Evolutionary conservation across 1,284 basidiomycete species (phyloP).

Genomic region (Irpex sp.): DNA sequence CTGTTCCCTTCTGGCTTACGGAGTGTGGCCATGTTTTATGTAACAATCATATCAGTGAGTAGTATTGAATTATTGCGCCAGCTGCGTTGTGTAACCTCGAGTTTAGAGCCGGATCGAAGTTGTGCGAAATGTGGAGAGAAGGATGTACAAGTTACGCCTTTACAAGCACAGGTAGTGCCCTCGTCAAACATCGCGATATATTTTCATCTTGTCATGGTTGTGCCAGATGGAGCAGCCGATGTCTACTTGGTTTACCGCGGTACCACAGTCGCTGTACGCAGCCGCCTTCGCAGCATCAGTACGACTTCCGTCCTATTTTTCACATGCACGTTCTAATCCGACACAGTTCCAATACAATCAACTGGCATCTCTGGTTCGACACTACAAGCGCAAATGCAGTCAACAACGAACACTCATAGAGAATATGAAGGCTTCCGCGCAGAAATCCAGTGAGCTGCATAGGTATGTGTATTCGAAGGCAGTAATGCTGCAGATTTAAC

Average conservation of each 20-base stretch:
- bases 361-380: conserved; percentile 61
- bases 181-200: too few species aligned
- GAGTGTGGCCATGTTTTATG: conserved; percentile 81
- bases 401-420: conserved; percentile 52
- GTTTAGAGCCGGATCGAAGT: conserved; percentile 62
- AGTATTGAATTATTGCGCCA: conserved; percentile 22
- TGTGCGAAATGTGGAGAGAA: conserved; percentile 62
- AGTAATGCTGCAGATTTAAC: not conserved
- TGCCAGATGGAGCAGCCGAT: conserved; percentile 70
- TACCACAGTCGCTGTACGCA: conserved; percentile 57
- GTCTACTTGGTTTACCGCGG: conserved; percentile 71
- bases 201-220: too few species aligned
- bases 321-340: conserved; percentile 38
- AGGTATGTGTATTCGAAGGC: conserved; percentile 37
- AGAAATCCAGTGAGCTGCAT: conserved; percentile 46
- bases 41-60: conserved; percentile 73
- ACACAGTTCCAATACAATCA: conserved; percentile 73
- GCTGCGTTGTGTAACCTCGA: not conserved
- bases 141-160: conserved; percentile 63
- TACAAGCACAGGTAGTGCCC: conserved; percentile 61
- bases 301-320: conserved; percentile 11
- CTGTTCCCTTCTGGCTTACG: conserved; percentile 78
- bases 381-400: conserved; percentile 50
- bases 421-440: conserved; percentile 33
- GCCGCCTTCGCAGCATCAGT: conserved; percentile 67